Evolutionary conservation across 495 filamentous ascomycete genomes (phyloP).

Genomic region (Annulohypoxylon nitens): DNA sequence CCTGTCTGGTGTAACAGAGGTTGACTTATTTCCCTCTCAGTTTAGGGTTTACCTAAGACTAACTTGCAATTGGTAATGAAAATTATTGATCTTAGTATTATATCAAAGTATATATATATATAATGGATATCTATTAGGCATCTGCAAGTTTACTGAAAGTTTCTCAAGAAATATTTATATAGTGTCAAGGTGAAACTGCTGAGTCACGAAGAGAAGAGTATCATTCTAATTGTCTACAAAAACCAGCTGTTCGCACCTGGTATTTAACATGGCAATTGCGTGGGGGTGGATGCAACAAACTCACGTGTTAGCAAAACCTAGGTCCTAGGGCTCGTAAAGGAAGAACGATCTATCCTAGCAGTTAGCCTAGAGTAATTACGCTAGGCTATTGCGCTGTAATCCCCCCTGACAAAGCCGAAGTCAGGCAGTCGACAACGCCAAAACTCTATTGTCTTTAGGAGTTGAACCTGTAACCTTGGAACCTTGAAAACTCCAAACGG

Average conservation of each 20-base stretch:
- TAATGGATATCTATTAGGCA: no score
- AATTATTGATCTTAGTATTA: no score
- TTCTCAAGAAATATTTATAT: no score
- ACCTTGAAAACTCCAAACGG: constrained; percentile 21
- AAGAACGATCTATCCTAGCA: not conserved
- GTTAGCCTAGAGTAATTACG: not conserved
- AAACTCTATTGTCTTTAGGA: constrained; percentile 18
- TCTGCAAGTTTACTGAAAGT: no score
- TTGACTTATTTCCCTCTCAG: no score
- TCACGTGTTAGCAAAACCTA: constrained; percentile 26
- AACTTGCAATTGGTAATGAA: no score
- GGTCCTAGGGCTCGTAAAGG: not conserved
- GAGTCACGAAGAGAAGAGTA: not conserved
- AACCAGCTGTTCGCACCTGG: not conserved
- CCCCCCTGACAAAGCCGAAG: constrained; percentile 35
- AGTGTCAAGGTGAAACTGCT: no score
- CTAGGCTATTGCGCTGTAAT: constrained; percentile 19
- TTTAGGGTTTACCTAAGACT: no score
- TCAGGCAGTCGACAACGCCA: constrained; percentile 30
- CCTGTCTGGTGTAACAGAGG: no score
- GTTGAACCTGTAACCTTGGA: constrained; percentile 19
- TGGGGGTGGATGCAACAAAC: constrained; percentile 21
- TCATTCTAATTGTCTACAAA: not conserved
- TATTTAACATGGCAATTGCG: not conserved
- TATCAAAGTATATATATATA: no score